Evolutionary conservation across 768 basidiomycete species (phyloP).

Genomic region (Sistotremastrum suecicum): DNA sequence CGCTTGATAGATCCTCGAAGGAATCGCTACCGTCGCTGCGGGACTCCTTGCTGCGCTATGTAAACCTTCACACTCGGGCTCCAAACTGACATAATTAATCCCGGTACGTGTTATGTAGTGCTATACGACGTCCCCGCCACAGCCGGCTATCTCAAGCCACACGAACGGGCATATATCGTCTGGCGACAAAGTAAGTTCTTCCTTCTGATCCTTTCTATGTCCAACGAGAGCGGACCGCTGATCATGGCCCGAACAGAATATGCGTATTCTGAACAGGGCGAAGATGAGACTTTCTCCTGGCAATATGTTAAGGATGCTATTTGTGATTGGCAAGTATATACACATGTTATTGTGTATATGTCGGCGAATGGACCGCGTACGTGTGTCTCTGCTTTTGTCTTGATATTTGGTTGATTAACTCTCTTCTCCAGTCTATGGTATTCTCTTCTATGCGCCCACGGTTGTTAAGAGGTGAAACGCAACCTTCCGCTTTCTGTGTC

Average conservation of each 20-base stretch:
- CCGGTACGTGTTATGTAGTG: slow-evolving; percentile 18
- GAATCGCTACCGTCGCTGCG: slow-evolving; percentile 42
- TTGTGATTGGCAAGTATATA: slow-evolving; percentile 55
- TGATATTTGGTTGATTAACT: too few species aligned
- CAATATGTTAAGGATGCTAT: slow-evolving; percentile 40
- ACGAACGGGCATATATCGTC: slow-evolving; percentile 41
- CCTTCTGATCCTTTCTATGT: too few species aligned
- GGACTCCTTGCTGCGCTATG: slow-evolving; percentile 39
- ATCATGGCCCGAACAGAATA: slow-evolving; percentile 23
- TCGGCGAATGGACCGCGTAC: slow-evolving; percentile 43
- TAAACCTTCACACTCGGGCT: slow-evolving; percentile 10
- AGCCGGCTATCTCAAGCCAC: slow-evolving; percentile 44
- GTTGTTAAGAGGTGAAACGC: too few species aligned
- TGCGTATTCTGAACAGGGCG: slow-evolving; percentile 40
- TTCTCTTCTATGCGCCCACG: too few species aligned
- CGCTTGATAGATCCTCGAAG: slow-evolving; percentile 42
- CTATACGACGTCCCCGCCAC: slow-evolving; percentile 49
- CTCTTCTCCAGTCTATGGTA: too few species aligned
- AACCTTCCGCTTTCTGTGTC: too few species aligned
- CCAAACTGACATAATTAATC: too few species aligned
- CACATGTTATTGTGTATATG: slow-evolving; percentile 47
- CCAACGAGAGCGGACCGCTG: too few species aligned
- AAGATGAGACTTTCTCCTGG: slow-evolving; percentile 44
- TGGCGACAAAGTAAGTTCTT: slow-evolving; percentile 37
- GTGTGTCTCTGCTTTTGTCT: slow-evolving; percentile 13